Conservation (phyloP, 2,329 filamentous ascomycete genomes). For the Fusarium sp. region DNA sequence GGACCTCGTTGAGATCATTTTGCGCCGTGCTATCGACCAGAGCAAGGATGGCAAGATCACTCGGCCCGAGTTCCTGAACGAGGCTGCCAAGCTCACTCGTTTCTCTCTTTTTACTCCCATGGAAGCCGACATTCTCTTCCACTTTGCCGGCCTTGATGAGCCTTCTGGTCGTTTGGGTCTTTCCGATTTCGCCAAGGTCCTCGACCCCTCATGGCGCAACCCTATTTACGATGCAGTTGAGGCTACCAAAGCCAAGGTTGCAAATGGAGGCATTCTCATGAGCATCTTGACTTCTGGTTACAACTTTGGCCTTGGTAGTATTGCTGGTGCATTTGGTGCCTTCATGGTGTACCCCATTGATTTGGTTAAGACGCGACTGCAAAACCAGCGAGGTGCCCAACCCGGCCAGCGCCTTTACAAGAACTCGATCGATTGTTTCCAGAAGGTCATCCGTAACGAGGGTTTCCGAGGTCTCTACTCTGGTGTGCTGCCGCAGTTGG, state of each 20-base stretch:
- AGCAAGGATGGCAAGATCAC: conserved; percentile 94
- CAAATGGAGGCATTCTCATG: conserved; percentile 62
- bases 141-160: conserved; percentile 94
- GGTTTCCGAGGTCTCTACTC: conserved; percentile 92
- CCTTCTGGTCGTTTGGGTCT: conserved; percentile 86
- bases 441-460: conserved; percentile 93
- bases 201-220: conserved; percentile 91
- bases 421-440: conserved; percentile 95
- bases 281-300: conserved; percentile 77
- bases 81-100: conserved; percentile 88
- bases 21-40: conserved; percentile 86
- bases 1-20: conserved; percentile 94
- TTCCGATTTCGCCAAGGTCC: conserved; percentile 90
- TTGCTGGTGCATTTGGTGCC: conserved; percentile 96
- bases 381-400: conserved; percentile 88
- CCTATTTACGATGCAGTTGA: conserved; percentile 66
- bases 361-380: conserved; percentile 97
- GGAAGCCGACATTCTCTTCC: conserved; percentile 98
- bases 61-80: conserved; percentile 91
- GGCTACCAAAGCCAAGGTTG: conserved; percentile 54
- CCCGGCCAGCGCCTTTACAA: conserved; percentile 93
- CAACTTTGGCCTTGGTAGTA: conserved; percentile 88
- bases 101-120: conserved; percentile 98
- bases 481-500: conserved; percentile 92
- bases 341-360: conserved; percentile 99